Evolutionary conservation across 1,139 yeast species (phyloP), one percentile per base, ranked within the genome.

Genomic region (Saccharomyces hybrid): DNA sequence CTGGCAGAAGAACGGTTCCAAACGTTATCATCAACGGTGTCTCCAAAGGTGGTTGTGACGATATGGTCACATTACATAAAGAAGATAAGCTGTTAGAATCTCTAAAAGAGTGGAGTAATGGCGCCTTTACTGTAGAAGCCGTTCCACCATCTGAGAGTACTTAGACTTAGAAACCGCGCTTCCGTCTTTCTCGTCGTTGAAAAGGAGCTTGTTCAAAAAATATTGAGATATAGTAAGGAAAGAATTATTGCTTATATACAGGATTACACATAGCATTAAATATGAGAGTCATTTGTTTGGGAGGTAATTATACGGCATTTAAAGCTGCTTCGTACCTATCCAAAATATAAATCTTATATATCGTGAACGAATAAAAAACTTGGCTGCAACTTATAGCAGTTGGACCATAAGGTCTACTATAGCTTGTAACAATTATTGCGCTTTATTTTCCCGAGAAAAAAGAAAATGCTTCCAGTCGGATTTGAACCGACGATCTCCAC

Each of bases 1-100:
- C 85, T 4, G 85, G 84, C 2, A 75, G 91, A 64, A 69, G 65
- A 26, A 84, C 90, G 0, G 91, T 85, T 5, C 91, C 91, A 14
- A 85, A 85, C 62, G 76, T 84, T 26, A 73, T 84, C 53, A 74
- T 84, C 52, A 84, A 84, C 47, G 78, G 80, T 1, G 72, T 75
- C 52, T 81, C 87, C 52, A 76, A 82, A 63, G 91, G 91, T 28
- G 91, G 90, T 1, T 80, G 81, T 52, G 96, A 88, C 68, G 96
- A 88, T 58, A 83, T 90, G 68, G 74, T 73, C 31, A 77, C 72
- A 47, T 73, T 86, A 58, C 91, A 88, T 64, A 74, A 50, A 27
- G 38, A 53, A 1, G 57, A 52, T 13, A 26, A 28, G 28, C 51
- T 59, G 9, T 38, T 57, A 16, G 48, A 50, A 4, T 48, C 52